Evolutionary conservation across 164 flowering plant species (phyloP).

Genomic region (Chimonanthus praecox): DNA sequence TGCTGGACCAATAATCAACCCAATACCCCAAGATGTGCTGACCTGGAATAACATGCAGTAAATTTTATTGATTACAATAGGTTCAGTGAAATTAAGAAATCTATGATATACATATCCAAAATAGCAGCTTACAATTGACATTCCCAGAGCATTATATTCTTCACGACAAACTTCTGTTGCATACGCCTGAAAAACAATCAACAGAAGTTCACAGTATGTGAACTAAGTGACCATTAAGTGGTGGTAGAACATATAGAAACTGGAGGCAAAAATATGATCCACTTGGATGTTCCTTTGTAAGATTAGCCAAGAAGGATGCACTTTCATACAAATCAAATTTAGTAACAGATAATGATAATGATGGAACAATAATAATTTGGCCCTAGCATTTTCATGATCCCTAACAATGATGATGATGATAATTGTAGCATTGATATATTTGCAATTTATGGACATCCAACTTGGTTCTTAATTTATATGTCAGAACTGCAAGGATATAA

Average conservation of each 20-base stretch:
- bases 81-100: neutral
- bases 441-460: neutral
- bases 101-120: neutral
- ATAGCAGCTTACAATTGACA: constrained; percentile 40
- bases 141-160: constrained; percentile 51
- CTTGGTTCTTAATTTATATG: neutral
- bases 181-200: constrained; percentile 46
- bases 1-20: constrained; percentile 66
- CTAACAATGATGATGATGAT: no score
- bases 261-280: no score
- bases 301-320: no score
- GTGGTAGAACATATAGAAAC: no score
- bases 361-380: no score
- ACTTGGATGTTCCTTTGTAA: no score
- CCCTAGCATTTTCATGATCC: no score
- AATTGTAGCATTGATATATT: neutral
- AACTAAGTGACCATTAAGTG: no score
- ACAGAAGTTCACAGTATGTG: neutral
- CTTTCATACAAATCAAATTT: no score
- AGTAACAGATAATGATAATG: no score
- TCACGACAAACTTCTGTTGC: constrained; percentile 49
- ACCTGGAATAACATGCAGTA: constrained; percentile 29
- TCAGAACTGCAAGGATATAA: no score
- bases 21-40: constrained; percentile 60
- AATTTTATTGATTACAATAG: neutral